Percentiles rank a stretch among this genome's conserved stretches.
Evolutionary conservation across 768 basidiomycete species (phyloP).

Genomic region (Termitomyces sp.): DNA sequence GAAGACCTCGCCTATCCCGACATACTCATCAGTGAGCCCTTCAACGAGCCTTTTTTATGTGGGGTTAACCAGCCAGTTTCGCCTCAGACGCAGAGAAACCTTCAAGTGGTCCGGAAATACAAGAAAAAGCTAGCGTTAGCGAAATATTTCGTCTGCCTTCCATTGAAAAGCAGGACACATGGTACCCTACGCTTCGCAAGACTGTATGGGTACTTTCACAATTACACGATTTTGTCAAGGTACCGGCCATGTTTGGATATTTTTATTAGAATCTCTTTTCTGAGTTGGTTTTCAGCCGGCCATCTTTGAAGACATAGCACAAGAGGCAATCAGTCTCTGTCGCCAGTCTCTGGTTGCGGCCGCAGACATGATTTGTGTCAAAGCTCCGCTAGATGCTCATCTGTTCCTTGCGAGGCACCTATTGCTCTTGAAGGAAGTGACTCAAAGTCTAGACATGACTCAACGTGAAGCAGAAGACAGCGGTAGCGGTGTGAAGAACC

Average conservation of each 20-base stretch:
- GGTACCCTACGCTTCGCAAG: slow-evolving; percentile 88
- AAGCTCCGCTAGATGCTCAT: slow-evolving; percentile 60
- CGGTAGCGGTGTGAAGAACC: slow-evolving; percentile 22
- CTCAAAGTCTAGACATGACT: slow-evolving; percentile 65
- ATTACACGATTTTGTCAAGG: slow-evolving; percentile 90
- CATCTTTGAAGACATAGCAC: slow-evolving; percentile 95
- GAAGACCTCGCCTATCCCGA: slow-evolving; percentile 87
- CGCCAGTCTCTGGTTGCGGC: slow-evolving; percentile 75
- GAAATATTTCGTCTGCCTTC: slow-evolving; percentile 68
- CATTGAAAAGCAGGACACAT: slow-evolving; percentile 72
- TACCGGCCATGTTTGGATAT: slow-evolving; percentile 23
- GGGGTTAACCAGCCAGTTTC: neutral
- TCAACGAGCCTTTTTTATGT: neutral
- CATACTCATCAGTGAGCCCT: slow-evolving; percentile 60
- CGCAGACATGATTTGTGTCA: slow-evolving; percentile 53
- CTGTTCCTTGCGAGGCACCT: slow-evolving; percentile 90
- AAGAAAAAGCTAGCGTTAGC: slow-evolving; percentile 66
- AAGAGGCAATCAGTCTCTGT: slow-evolving; percentile 84
- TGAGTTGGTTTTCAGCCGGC: slow-evolving; percentile 51
- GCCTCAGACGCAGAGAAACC: slow-evolving; percentile 41
- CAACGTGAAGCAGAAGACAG: slow-evolving; percentile 39
- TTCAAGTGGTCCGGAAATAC: slow-evolving; percentile 36
- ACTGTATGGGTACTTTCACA: slow-evolving; percentile 91
- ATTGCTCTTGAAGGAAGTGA: slow-evolving; percentile 87
- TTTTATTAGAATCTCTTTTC: neutral